These are phyloP conservation scores for Amanita muscaria DNA, from an alignment of 768 basidiomycete species.

Conservation along the genomic window DNA sequence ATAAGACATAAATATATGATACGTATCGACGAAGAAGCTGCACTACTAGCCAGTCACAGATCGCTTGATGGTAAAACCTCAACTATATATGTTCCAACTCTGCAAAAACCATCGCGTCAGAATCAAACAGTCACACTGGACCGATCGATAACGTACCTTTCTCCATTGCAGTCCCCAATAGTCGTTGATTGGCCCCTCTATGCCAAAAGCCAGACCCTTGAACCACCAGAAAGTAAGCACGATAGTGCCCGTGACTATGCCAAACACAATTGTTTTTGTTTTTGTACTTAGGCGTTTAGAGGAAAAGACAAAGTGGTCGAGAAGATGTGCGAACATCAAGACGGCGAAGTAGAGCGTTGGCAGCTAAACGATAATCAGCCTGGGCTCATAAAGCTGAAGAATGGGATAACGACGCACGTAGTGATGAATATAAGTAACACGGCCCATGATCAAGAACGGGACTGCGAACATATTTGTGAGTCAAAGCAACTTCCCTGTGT, in stretches of 20 bases:
- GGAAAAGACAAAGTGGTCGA: constrained; percentile 90
- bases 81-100: constrained; percentile 26
- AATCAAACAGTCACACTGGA: neutral
- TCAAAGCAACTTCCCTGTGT: constrained; percentile 2
- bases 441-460: constrained; percentile 97
- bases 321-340: constrained; percentile 79
- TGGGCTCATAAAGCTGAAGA: neutral
- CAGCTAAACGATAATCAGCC: constrained; percentile 39
- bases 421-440: constrained; percentile 93
- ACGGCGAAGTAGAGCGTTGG: constrained; percentile 97
- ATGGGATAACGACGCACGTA: constrained; percentile 52
- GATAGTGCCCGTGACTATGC: constrained; percentile 46
- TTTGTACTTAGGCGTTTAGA: constrained; percentile 50
- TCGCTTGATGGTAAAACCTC: too few relatives aligned
- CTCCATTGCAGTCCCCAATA: constrained; percentile 80
- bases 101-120: constrained; percentile 8
- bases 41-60: too few relatives aligned
- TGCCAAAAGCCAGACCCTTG: constrained; percentile 80
- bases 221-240: constrained; percentile 94
- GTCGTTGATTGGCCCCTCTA: constrained; percentile 78
- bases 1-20: too few relatives aligned
- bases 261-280: constrained; percentile 70
- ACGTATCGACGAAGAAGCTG: too few relatives aligned
- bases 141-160: constrained; percentile 28
- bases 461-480: constrained; percentile 34